These are phyloP conservation scores for Phytophthora ramorum DNA, from an alignment of 352 stramenopile species.

Conservation along the genomic window DNA sequence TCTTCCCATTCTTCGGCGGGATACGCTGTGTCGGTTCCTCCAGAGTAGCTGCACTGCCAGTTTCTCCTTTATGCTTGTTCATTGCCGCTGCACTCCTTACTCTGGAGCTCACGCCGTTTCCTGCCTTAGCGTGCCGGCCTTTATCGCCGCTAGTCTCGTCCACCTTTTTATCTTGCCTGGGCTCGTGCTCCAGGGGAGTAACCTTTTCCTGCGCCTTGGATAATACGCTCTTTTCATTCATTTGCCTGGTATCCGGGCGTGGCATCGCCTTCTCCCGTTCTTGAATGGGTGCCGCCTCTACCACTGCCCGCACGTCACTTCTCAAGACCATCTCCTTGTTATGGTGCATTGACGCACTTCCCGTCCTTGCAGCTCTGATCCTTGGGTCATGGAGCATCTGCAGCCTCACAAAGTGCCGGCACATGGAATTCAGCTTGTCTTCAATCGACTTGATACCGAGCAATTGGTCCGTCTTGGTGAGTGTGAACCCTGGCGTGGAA, in stretches of 20 bases:
- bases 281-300: background rate
- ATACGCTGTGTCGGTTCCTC: background rate
- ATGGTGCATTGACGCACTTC: background rate
- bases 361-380: constrained; percentile 6
- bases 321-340: background rate
- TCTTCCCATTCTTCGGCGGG: constrained; percentile 7
- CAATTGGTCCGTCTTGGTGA: constrained; percentile 2
- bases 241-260: background rate
- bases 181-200: background rate
- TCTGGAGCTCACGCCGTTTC: background rate
- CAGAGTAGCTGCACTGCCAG: background rate
- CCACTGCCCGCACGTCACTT: background rate
- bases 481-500: constrained; percentile 5
- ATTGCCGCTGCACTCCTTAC: background rate
- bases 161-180: background rate
- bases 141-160: constrained; percentile 9
- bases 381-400: constrained; percentile 12
- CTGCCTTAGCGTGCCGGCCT: background rate
- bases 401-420: constrained; percentile 17
- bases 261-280: constrained; percentile 4
- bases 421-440: constrained; percentile 25
- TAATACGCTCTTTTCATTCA: background rate
- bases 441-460: constrained; percentile 14
- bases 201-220: background rate
- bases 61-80: background rate